A percentile compares a stretch with the other conserved stretches of the same genome.
Evolutionary conservation across 371 early-diverging fungal species (phyloP).

Genomic region (Mortierella sp.): DNA sequence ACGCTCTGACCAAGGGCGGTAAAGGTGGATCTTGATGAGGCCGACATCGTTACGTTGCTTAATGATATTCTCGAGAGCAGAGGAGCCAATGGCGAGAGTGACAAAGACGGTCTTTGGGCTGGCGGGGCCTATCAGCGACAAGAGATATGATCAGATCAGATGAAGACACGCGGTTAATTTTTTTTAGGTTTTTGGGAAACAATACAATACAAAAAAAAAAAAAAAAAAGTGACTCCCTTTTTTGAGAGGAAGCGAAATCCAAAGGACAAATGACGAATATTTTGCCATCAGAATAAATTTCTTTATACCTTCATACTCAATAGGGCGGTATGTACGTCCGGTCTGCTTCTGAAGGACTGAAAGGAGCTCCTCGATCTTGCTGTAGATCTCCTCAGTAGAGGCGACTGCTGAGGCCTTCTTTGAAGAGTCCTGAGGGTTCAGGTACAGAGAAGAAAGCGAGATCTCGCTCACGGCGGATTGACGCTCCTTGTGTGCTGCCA

Average conservation of each 20-base stretch:
- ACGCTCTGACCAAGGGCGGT: constrained; percentile 73
- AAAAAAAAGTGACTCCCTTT: constrained; percentile 15
- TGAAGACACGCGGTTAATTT: neutral
- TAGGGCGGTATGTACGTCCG: constrained; percentile 51
- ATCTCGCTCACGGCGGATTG: constrained; percentile 52
- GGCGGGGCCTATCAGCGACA: constrained; percentile 36
- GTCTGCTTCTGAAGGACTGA: constrained; percentile 46
- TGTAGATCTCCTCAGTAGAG: constrained; percentile 44
- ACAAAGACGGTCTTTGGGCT: constrained; percentile 66
- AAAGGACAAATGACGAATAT: constrained; percentile 43
- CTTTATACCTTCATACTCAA: constrained; percentile 56
- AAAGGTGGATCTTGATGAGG: constrained; percentile 72
- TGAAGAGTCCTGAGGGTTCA: constrained; percentile 37
- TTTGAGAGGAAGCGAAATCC: constrained; percentile 37
- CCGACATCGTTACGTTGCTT: constrained; percentile 61
- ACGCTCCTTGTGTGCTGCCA: constrained; percentile 53
- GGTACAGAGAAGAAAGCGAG: constrained; percentile 52
- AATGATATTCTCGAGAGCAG: constrained; percentile 60
- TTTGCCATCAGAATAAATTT: constrained; percentile 7
- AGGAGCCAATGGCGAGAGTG: constrained; percentile 73
- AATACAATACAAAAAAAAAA: neutral
- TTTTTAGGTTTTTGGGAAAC: too few species aligned
- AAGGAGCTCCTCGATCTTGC: constrained; percentile 50
- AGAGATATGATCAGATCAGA: neutral
- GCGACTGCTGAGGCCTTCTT: constrained; percentile 10